Evolutionary conservation across 192 early-diverging fungal species (phyloP).

Genomic region (Coemansia sp.): DNA sequence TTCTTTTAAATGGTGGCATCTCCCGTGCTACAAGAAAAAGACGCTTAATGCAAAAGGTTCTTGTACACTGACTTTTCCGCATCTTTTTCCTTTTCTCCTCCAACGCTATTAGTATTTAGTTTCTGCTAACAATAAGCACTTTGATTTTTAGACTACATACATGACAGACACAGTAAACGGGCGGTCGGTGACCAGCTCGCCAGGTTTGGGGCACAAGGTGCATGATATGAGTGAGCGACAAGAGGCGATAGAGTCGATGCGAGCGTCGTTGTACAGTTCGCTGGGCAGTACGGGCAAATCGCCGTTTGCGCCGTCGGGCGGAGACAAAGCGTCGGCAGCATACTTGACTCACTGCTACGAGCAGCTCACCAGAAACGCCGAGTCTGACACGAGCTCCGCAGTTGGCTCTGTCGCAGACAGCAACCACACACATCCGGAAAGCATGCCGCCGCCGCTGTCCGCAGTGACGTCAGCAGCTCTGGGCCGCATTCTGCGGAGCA

Average conservation of each 20-base stretch:
- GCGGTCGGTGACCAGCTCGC: not conserved
- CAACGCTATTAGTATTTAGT: not conserved
- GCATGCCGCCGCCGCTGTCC: slow-evolving; percentile 5
- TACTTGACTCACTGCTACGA: slow-evolving; percentile 50
- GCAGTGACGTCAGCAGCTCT: slow-evolving; percentile 13
- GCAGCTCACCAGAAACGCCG: slow-evolving; percentile 39
- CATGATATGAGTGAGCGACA: not conserved
- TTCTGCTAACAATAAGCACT: not conserved
- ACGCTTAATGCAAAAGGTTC: not conserved
- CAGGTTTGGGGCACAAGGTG: not conserved
- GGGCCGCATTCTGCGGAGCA: slow-evolving; percentile 13
- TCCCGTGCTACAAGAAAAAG: not conserved
- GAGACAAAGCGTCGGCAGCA: slow-evolving; percentile 29
- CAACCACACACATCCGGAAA: too few relatives aligned
- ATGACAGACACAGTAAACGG: not conserved
- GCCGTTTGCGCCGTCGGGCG: slow-evolving; percentile 32
- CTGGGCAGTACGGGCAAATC: slow-evolving; percentile 19
- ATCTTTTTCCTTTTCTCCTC: not conserved
- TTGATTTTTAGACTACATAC: not conserved
- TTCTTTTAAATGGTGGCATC: too few relatives aligned
- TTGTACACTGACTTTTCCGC: not conserved
- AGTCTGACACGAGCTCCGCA: not conserved
- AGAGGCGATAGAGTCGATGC: not conserved
- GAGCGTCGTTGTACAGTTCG: not conserved
- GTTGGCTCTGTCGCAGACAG: not conserved